Percentiles rank a stretch among this genome's conserved stretches.
These are phyloP conservation scores for Solanum raphanifolium DNA, from an alignment of 257 asterid genomes.

Conservation along the genomic window DNA sequence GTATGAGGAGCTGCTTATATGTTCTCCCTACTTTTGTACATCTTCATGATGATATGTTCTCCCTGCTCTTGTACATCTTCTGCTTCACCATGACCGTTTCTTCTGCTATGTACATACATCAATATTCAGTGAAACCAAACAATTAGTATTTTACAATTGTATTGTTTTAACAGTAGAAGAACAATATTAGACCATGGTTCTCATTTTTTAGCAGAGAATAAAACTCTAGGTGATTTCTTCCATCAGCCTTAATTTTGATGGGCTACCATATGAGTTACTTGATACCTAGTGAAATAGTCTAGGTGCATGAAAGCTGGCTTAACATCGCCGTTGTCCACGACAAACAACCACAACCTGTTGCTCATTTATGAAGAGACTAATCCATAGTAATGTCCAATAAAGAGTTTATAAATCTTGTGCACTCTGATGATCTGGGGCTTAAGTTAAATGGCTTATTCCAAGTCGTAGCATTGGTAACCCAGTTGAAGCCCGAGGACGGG, in stretches of 20 bases:
- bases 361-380: background rate
- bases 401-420: background rate
- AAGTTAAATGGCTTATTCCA: background rate
- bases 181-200: background rate
- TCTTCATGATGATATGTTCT: background rate
- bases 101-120: background rate
- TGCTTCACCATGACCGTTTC: background rate
- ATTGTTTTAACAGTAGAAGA: background rate
- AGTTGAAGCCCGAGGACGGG: background rate
- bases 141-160: background rate
- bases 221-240: background rate
- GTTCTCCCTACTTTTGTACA: background rate
- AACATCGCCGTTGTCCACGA: background rate
- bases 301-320: background rate
- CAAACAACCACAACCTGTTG: background rate
- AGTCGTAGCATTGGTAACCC: background rate
- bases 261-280: background rate
- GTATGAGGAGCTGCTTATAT: background rate
- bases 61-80: background rate
- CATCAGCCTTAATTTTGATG: background rate
- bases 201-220: background rate
- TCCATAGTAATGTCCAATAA: background rate
- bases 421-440: background rate
- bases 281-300: background rate
- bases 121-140: background rate